Conservation (phyloP, 805 yeast species). For the Barnettozyma salicaria region DNA sequence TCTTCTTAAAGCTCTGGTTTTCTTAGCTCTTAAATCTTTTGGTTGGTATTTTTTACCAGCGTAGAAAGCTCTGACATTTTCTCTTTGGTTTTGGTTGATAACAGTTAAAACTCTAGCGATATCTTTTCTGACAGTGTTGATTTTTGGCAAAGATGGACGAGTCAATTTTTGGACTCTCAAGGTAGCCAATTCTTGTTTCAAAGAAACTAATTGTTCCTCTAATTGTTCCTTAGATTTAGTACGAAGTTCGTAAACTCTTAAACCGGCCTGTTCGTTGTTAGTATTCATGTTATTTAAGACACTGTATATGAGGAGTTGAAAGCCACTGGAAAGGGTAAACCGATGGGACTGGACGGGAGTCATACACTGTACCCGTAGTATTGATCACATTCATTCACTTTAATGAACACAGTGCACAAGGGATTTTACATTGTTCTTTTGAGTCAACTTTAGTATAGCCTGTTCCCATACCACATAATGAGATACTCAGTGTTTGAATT, state of each 20-base stretch:
- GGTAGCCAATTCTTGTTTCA: conserved; percentile 93
- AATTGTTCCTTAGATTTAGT: conserved; percentile 96
- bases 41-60: conserved; percentile 92
- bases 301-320: too few relatives aligned
- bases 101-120: conserved; percentile 97
- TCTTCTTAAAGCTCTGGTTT: conserved; percentile 99
- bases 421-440: too few relatives aligned
- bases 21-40: conserved; percentile 98
- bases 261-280: conserved; percentile 56
- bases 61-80: conserved; percentile 90
- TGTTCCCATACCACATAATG: too few relatives aligned
- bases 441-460: too few relatives aligned
- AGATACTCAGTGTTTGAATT: too few relatives aligned
- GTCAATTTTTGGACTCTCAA: conserved; percentile 94
- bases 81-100: conserved; percentile 96
- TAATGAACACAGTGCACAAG: too few relatives aligned
- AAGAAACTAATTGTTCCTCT: conserved; percentile 88
- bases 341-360: too few relatives aligned
- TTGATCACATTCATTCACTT: too few relatives aligned
- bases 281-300: too few relatives aligned
- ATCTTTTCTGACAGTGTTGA: conserved; percentile 95
- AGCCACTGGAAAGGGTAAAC: too few relatives aligned
- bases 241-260: conserved; percentile 94
- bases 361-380: too few relatives aligned
- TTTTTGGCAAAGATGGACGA: conserved; percentile 90